phyloP scores from a whole-genome alignment of 768 basidiomycete species.

The Mrakia gelida region DNA sequence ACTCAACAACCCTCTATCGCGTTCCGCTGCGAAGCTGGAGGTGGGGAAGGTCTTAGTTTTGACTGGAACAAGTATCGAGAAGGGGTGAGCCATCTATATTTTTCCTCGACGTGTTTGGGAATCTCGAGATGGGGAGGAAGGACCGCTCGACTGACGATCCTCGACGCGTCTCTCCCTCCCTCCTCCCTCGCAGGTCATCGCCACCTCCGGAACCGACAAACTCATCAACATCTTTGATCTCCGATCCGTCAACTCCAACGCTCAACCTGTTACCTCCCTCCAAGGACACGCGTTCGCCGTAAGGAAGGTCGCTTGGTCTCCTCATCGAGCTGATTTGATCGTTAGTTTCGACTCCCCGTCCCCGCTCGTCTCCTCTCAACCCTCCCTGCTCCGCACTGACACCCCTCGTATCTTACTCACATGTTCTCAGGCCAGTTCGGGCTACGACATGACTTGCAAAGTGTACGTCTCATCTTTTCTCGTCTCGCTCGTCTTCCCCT shows the following conservation, averaged over 20 bases:
- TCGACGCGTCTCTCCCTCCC: background rate
- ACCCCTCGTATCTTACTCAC: background rate
- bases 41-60: conserved; percentile 36
- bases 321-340: conserved; percentile 11
- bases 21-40: conserved; percentile 23
- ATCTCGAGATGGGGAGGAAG: background rate
- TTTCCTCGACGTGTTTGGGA: too few species aligned
- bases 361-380: too few species aligned
- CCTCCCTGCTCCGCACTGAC: background rate
- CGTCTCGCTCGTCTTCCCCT: background rate
- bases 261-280: background rate
- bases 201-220: conserved; percentile 22
- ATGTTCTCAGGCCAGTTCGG: conserved; percentile 53
- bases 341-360: too few species aligned
- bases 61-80: conserved; percentile 45
- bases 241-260: background rate
- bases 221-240: conserved; percentile 20
- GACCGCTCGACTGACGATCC: background rate
- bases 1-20: background rate
- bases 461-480: conserved; percentile 55
- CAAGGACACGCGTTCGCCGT: conserved; percentile 27
- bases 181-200: background rate
- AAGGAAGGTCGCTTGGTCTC: conserved; percentile 23
- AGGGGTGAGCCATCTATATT: conserved; percentile 28
- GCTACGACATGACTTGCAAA: conserved; percentile 94